Evolutionary conservation across 2,329 filamentous ascomycete species (phyloP), one percentile per base, ranked within the genome.

Genomic region (Bimuria novae-zelandiae): DNA sequence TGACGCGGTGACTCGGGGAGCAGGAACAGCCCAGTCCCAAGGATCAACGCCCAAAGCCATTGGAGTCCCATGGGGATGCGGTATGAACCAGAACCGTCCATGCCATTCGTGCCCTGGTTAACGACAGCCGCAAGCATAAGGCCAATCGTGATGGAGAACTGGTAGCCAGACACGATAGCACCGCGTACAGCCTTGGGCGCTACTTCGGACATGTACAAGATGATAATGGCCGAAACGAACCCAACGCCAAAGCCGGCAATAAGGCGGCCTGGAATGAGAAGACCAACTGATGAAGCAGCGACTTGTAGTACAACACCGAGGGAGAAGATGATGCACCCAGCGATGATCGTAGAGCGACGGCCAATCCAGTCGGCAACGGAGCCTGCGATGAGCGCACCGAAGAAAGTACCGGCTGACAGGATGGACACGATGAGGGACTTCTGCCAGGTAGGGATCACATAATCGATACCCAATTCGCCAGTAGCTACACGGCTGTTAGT

Each of bases 1-100:
- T 87, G 95, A 69, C 91, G 88, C 44, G 91, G 91, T 0, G 90
- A 93, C 73, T 95, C 91, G 53, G 91, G 91, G 7, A 96, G 86
- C 67, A 90, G 75, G 61, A 92, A 74, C 23, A 95, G 83, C 67
- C 91, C 91, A 42, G 67, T 69, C 30, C 76, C 89, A 17, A 96
- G 86, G 60, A 95, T 87, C 35, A 92, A 22, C 43, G 89, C 90
- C 88, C 89, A 95, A 51, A 85, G 75, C 76, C 92, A 89, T 77
- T 96, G 91, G 47, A 96, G 79, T 44, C 75, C 84, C 64, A 95
- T 92, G 50, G 89, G 88, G 54, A 95, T 91, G 60, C 90, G 88
- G 52, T 72, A 94, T 2, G 86, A 84, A 59, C 82, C 82, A 7
- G 83, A 85, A 73, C 88, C 83, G 14, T 63, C 69, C 60, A 82